phyloP scores from a whole-genome alignment of 2,329 filamentous ascomycete species.

The Botrytis pseudocinerea region DNA sequence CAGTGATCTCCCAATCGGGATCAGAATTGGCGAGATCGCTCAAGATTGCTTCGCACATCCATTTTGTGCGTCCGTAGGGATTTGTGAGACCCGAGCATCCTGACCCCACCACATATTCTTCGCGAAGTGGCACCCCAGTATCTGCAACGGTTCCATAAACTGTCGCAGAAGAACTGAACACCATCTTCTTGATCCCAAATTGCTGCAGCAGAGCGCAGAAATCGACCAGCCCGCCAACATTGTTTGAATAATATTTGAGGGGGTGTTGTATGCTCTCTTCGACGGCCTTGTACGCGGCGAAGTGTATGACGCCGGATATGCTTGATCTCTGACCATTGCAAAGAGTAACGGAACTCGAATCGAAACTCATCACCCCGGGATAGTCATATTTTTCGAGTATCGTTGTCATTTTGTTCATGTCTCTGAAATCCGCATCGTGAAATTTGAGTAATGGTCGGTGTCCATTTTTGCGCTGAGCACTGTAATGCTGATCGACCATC shows the following conservation, averaged over 20 bases:
- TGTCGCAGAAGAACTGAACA: conserved; percentile 68
- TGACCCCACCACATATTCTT: conserved; percentile 52
- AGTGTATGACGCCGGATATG: conserved; percentile 67
- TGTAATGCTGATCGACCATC: conserved; percentile 32
- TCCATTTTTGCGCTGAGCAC: conserved; percentile 24
- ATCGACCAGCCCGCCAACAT: conserved; percentile 63
- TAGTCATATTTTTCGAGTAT: conserved; percentile 35
- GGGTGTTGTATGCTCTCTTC: conserved; percentile 60
- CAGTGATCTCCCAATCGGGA: conserved; percentile 61
- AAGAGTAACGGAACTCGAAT: conserved; percentile 17
- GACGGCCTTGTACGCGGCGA: conserved; percentile 60
- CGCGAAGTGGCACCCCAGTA: conserved; percentile 52
- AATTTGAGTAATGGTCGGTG: conserved; percentile 36
- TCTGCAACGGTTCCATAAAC: conserved; percentile 61
- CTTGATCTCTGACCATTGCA: conserved; percentile 35
- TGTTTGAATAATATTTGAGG: conserved; percentile 67
- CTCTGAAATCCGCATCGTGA: conserved; percentile 37
- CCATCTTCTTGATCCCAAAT: conserved; percentile 63
- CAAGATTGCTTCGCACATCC: conserved; percentile 66
- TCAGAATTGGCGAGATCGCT: conserved; percentile 62
- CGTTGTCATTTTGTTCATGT: conserved; percentile 31
- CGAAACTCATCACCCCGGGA: conserved; percentile 21
- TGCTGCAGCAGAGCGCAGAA: conserved; percentile 58
- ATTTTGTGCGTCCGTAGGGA: conserved; percentile 67
- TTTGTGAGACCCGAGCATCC: conserved; percentile 60